Conservation (phyloP, 352 stramenopile species). For the Pythium oligandrum region DNA sequence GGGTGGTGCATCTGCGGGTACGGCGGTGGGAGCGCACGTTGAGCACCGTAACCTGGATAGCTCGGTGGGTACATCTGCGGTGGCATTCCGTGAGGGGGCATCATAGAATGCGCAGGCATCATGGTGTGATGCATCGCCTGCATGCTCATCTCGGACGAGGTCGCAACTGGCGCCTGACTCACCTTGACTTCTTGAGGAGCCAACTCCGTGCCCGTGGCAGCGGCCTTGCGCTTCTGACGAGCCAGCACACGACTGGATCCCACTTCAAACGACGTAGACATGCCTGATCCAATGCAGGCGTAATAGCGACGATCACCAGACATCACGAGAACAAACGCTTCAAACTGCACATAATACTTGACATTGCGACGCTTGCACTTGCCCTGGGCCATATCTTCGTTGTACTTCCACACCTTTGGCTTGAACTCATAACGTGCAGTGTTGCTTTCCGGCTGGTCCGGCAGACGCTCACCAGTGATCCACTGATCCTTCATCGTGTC, state of each 20-base stretch:
- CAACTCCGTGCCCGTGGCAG: constrained; percentile 25
- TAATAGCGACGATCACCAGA: constrained; percentile 74
- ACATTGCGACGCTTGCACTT: constrained; percentile 87
- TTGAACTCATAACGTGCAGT: constrained; percentile 85
- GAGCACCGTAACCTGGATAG: constrained; percentile 11
- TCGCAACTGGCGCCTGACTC: constrained; percentile 2
- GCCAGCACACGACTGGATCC: constrained; percentile 78
- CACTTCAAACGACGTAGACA: constrained; percentile 84
- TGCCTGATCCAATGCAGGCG: constrained; percentile 80
- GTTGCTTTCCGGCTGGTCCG: constrained; percentile 71
- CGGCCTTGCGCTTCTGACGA: constrained; percentile 78
- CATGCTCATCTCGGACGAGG: constrained; percentile 9
- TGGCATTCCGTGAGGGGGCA: constrained; percentile 11
- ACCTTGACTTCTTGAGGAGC: too few species aligned
- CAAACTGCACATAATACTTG: constrained; percentile 88
- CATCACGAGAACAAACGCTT: constrained; percentile 77
- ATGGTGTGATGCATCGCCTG: constrained; percentile 11
- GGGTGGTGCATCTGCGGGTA: constrained; percentile 37
- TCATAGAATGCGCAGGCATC: constrained; percentile 17
- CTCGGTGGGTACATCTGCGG: constrained; percentile 17
- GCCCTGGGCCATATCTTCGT: constrained; percentile 82
- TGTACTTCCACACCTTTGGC: constrained; percentile 89
- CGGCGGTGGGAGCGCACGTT: constrained; percentile 35
- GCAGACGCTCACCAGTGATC: constrained; percentile 76
- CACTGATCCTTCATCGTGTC: constrained; percentile 83